These are phyloP conservation scores for Simplicillium sp. DNA, from an alignment of 2,329 filamentous ascomycete genomes.

Conservation along the genomic window DNA sequence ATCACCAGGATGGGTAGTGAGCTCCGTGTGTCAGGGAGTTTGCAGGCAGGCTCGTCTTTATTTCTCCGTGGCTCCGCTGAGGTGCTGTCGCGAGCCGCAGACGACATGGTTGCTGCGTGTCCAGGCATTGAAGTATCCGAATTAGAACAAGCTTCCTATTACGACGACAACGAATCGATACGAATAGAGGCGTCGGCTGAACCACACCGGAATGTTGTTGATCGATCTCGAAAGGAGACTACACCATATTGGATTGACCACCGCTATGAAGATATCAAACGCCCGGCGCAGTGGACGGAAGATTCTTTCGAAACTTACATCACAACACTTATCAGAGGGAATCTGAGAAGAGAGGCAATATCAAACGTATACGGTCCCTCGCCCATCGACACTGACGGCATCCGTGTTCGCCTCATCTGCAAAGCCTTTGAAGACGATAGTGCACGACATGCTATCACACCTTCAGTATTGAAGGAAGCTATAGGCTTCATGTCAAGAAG, in stretches of 20 bases:
- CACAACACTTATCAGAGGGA: conserved; percentile 26
- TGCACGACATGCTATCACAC: conserved; percentile 24
- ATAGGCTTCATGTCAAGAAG: conserved; percentile 28
- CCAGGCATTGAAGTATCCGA: too few species aligned
- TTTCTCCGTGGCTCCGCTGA: too few species aligned
- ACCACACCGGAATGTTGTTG: conserved; percentile 17
- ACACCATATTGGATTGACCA: conserved; percentile 18
- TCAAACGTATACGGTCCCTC: conserved; percentile 7
- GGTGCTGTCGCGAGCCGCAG: too few species aligned
- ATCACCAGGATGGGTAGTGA: conserved; percentile 1
- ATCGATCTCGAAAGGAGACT: conserved; percentile 24
- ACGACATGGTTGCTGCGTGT: too few species aligned
- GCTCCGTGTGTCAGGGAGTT: background rate
- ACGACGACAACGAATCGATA: too few species aligned
- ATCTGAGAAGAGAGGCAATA: conserved; percentile 21
- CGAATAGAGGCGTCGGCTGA: too few species aligned
- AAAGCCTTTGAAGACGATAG: conserved; percentile 26
- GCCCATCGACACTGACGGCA: conserved; percentile 25
- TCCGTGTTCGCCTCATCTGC: conserved; percentile 27
- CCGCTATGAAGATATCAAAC: conserved; percentile 27
- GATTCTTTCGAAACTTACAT: conserved; percentile 33
- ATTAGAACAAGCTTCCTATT: too few species aligned
- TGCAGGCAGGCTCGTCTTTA: too few species aligned
- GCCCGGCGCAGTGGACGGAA: conserved; percentile 30
- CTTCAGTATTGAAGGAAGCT: conserved; percentile 31